Evolutionary conservation across 495 filamentous ascomycete species (phyloP).

Genomic region (Glutinoglossum americanum): DNA sequence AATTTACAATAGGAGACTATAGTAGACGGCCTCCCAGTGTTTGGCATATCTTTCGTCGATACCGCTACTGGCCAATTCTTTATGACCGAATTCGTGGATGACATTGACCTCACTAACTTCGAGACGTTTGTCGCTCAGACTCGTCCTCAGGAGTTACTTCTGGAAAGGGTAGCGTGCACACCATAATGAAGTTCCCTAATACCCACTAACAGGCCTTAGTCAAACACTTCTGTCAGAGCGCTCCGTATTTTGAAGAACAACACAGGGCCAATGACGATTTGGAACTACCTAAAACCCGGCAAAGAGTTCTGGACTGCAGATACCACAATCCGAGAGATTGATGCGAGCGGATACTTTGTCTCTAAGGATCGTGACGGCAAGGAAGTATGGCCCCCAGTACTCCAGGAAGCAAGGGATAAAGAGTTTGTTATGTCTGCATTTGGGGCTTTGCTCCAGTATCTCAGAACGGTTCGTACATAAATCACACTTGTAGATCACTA

Average conservation of each 20-base stretch:
- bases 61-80: constrained; percentile 93
- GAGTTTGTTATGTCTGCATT: constrained; percentile 82
- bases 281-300: constrained; percentile 75
- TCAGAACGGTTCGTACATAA: constrained; percentile 28
- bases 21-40: constrained; percentile 53
- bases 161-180: constrained; percentile 40
- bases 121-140: constrained; percentile 95
- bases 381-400: constrained; percentile 59
- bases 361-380: constrained; percentile 35
- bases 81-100: constrained; percentile 75
- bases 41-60: constrained; percentile 88
- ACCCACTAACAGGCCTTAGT: constrained; percentile 11
- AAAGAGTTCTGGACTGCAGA: constrained; percentile 90
- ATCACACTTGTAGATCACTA: neutral
- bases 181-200: neutral
- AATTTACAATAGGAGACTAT: constrained; percentile 32
- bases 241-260: constrained; percentile 94
- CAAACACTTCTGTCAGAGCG: constrained; percentile 57
- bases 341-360: constrained; percentile 61
- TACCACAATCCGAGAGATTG: constrained; percentile 58
- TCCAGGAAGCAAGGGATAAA: constrained; percentile 52
- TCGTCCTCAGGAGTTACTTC: constrained; percentile 65
- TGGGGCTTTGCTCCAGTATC: constrained; percentile 73
- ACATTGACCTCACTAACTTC: constrained; percentile 87
- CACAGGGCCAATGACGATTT: constrained; percentile 77